These are phyloP conservation scores for Penicillium glabrum DNA, from an alignment of 2,329 filamentous ascomycete species.

Conservation along the genomic window DNA sequence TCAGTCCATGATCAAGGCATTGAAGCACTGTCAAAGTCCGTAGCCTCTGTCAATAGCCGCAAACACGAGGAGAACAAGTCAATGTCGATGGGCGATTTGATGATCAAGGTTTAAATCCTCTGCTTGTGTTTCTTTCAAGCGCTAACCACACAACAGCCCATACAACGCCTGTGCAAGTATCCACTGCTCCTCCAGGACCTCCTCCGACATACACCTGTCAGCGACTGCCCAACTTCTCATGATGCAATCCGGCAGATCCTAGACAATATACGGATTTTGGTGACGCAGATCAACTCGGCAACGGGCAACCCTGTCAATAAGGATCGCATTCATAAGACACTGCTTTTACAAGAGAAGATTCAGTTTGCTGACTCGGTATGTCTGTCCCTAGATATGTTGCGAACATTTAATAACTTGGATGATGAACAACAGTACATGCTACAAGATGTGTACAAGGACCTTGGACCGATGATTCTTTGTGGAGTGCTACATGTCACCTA, in stretches of 20 bases:
- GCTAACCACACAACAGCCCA: conserved; percentile 61
- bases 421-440: conserved; percentile 16
- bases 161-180: conserved; percentile 90
- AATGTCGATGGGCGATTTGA: conserved; percentile 77
- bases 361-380: conserved; percentile 70
- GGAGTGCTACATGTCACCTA: conserved; percentile 83
- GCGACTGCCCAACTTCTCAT: conserved; percentile 81
- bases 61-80: conserved; percentile 68
- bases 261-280: conserved; percentile 69
- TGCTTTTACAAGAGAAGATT: conserved; percentile 79
- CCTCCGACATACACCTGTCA: conserved; percentile 76
- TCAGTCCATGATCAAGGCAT: conserved; percentile 79
- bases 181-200: conserved; percentile 83
- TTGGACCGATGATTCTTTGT: conserved; percentile 79
- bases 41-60: conserved; percentile 68
- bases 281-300: conserved; percentile 78
- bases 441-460: conserved; percentile 67
- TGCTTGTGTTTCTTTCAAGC: background rate
- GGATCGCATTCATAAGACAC: conserved; percentile 73
- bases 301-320: conserved; percentile 72
- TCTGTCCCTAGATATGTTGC: background rate
- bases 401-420: background rate
- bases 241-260: conserved; percentile 75
- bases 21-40: conserved; percentile 74
- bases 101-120: conserved; percentile 71